Base-by-base conservation (phyloP, 495 filamentous ascomycete species). In the Trichoderma virens region DNA sequence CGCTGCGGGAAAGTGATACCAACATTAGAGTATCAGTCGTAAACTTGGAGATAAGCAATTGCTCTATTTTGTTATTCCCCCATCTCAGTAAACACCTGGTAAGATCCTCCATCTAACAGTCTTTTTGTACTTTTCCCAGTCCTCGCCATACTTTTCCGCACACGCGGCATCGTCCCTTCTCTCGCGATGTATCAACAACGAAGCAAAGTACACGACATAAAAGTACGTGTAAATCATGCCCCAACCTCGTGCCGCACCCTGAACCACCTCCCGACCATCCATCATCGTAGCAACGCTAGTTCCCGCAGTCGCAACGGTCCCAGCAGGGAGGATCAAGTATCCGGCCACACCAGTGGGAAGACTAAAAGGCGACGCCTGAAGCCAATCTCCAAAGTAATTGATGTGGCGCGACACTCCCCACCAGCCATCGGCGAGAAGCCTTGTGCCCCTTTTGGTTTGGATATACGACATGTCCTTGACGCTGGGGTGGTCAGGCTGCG, bases 361-460 rank as follows among this genome's bases (percentile, higher is more conserved):
- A 64, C 87, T 90, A 75, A 93, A 98, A 0, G 91, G 86, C 90
- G 92, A 98, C 16, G 87, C 83, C 86, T 96, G 91, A 62, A 93
- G 76, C 93, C 93, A 98, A 76, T 98, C 94, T 35, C 93, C 95
- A 20, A 96, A 75, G 74, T 98, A 98, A 78, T 98, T 98, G 80
- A 97, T 93, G 74, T 98, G 95, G 25, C 95, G 83, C 16, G 92
- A 88, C 20, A 82, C 77, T 51, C 94, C 95, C 95, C 94, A 98
- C 95, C 95, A 98, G 31, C 94, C 94, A 5, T 89, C 90, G 2
- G 84, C 85, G 70, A 98, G 84, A 61, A 98, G 80, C 64, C 85
- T 87, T 18, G 86, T 89, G 34, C 94, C 94, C 9, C 83, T 80
- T 71, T 88, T 87, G 30, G 94, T 98, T 78, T 94, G 76, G 61